Base-by-base conservation (phyloP, 1,139 yeast species). In the Candida albicans region DNA sequence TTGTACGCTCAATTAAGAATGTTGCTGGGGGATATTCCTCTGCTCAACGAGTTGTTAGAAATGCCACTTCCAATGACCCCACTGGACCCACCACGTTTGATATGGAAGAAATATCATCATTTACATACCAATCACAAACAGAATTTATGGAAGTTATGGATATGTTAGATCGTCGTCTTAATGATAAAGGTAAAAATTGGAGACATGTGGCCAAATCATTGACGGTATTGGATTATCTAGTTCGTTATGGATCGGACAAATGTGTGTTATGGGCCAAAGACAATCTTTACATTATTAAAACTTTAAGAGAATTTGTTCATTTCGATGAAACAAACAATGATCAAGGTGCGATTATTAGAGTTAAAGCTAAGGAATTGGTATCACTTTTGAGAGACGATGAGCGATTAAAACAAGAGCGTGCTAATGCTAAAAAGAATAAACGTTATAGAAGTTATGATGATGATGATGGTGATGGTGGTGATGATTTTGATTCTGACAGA, bases 151-250 rank as follows among this genome's bases (percentile, higher is more conserved):
- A 91, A 58, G 82, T 93, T 39, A 87, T 93, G 96, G 98, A 93
- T 60, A 90, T 95, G 89, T 67, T 93, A 43, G 99, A 91, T 67
- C 83, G 91, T 55, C 79, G 99, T 52, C 73, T 95, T 55, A 93
- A 93, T 60, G 99, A 93, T 61, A 91, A 91, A 71, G 99, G 99
- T 48, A 93, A 91, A 64, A 88, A 93, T 67, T 93, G 99, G 99
- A 81, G 97, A 53, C 99, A 93, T 65, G 93, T 93, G 37, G 93
- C 95, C 52, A 95, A 93, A 65, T 82, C 95, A 1, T 74, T 93
- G 54, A 87, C 96, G 1, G 86, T 93, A 11, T 75, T 93, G 57
- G 98, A 93, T 59, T 93, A 85, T 64, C 74, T 93, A 52, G 90
- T 93, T 24, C 81, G 95, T 54, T 80, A 77, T 52, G 99, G 98